Conservation (phyloP, 2,329 filamentous ascomycete genomes). For the Penicillium vulpinum region DNA sequence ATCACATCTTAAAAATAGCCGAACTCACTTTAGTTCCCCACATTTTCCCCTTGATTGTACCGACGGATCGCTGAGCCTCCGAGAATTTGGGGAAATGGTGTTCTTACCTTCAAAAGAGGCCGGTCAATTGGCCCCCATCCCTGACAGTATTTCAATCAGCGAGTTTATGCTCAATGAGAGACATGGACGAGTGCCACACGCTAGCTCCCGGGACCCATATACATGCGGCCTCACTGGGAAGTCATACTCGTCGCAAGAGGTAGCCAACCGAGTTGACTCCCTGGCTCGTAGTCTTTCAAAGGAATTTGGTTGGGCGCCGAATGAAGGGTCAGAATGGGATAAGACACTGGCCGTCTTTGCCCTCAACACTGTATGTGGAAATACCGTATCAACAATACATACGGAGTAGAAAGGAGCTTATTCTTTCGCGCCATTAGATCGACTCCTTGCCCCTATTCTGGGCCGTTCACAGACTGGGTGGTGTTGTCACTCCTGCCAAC, state of each 20-base stretch:
- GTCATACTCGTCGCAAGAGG: slow-evolving; percentile 63
- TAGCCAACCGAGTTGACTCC: slow-evolving; percentile 64
- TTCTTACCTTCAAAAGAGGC: slow-evolving; percentile 45
- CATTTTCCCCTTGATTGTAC: not conserved
- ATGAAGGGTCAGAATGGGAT: slow-evolving; percentile 74
- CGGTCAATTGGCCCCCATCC: slow-evolving; percentile 55
- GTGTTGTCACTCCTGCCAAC: slow-evolving; percentile 72
- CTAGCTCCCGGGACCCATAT: slow-evolving; percentile 67
- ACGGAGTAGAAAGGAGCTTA: not conserved
- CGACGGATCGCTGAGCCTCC: not conserved
- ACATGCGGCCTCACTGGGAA: slow-evolving; percentile 74
- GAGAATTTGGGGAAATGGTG: slow-evolving; percentile 39
- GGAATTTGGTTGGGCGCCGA: slow-evolving; percentile 69
- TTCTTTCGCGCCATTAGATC: slow-evolving; percentile 52
- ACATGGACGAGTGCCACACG: slow-evolving; percentile 65
- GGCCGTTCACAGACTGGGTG: slow-evolving; percentile 73
- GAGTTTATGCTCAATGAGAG: slow-evolving; percentile 76
- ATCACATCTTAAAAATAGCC: not conserved
- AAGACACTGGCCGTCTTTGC: slow-evolving; percentile 76
- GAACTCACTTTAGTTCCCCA: not conserved
- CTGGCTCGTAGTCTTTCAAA: slow-evolving; percentile 69
- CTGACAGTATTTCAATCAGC: slow-evolving; percentile 71
- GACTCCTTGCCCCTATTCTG: slow-evolving; percentile 73
- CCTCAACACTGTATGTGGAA: slow-evolving; percentile 68
- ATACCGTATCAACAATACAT: not conserved